Percentiles rank a stretch among this genome's conserved stretches.
These are phyloP conservation scores for Lodderomyces pseudojiufengensis DNA, from an alignment of 1,139 yeast species.

Conservation along the genomic window DNA sequence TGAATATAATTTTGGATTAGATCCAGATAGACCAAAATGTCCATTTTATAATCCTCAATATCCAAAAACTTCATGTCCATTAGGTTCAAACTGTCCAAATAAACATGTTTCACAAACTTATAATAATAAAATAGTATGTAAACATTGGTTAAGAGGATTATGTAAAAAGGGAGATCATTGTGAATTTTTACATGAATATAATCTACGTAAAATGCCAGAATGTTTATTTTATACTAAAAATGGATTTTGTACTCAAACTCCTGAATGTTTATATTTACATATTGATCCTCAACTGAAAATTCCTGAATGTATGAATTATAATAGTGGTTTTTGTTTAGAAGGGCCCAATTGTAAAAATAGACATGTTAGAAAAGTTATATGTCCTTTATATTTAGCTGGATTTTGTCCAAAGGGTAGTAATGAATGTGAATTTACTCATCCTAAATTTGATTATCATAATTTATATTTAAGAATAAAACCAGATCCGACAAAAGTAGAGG, in stretches of 20 bases:
- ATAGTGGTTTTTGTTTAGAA: slow-evolving; percentile 85
- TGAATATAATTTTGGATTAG: slow-evolving; percentile 79
- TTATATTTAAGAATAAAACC: slow-evolving; percentile 49
- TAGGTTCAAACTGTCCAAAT: slow-evolving; percentile 80
- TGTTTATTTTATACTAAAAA: slow-evolving; percentile 84
- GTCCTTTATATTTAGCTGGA: slow-evolving; percentile 85
- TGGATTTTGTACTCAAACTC: slow-evolving; percentile 91
- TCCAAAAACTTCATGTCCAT: slow-evolving; percentile 70
- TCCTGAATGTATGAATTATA: slow-evolving; percentile 82
- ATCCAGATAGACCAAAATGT: slow-evolving; percentile 90
- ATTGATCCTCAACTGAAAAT: slow-evolving; percentile 85
- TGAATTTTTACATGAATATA: slow-evolving; percentile 94
- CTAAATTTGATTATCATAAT: slow-evolving; percentile 46
- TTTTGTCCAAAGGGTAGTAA: slow-evolving; percentile 77
- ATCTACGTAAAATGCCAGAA: slow-evolving; percentile 94
- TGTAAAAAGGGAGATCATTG: slow-evolving; percentile 97
- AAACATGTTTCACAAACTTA: slow-evolving; percentile 83
- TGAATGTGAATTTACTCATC: slow-evolving; percentile 58
- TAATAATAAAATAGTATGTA: slow-evolving; percentile 83
- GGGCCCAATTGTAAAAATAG: slow-evolving; percentile 86
- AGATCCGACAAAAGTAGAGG: slow-evolving; percentile 23
- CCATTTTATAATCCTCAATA: slow-evolving; percentile 60
- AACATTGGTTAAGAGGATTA: slow-evolving; percentile 96
- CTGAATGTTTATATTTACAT: slow-evolving; percentile 91
- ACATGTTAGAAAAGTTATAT: slow-evolving; percentile 73